Conservation (phyloP, 176 grass and related monocot species). For the Oryza meridionalis region DNA sequence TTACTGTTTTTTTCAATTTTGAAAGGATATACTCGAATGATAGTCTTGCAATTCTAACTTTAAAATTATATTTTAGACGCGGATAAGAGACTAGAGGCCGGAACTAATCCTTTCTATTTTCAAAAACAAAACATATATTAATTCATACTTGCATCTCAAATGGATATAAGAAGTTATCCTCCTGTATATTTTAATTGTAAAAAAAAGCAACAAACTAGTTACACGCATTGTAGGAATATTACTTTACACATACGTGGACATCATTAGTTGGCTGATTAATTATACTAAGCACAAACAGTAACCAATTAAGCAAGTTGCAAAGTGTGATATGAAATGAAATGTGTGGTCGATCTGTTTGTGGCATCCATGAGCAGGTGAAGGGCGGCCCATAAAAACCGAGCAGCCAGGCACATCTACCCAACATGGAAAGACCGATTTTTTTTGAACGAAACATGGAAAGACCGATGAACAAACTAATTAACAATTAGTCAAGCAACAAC, state of each 20-base stretch:
- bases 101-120: not conserved
- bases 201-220: not conserved
- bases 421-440: constrained; percentile 40
- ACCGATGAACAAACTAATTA: constrained; percentile 15
- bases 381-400: constrained; percentile 35
- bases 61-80: too few relatives aligned
- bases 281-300: not conserved
- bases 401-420: constrained; percentile 28
- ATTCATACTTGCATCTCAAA: too few relatives aligned
- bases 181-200: too few relatives aligned
- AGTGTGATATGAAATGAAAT: not conserved
- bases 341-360: not conserved
- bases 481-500: not conserved
- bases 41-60: too few relatives aligned
- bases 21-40: too few relatives aligned
- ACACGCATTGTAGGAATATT: not conserved
- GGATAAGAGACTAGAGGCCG: too few relatives aligned
- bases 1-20: too few relatives aligned
- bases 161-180: too few relatives aligned
- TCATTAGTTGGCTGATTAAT: not conserved
- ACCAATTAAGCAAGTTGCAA: constrained; percentile 11
- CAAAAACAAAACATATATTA: not conserved
- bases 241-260: not conserved
- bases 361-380: constrained; percentile 50
- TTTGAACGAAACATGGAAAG: constrained; percentile 53